Evolutionary conservation across 2,329 filamentous ascomycete species (phyloP).

Genomic region (Cladosporium sp.): DNA sequence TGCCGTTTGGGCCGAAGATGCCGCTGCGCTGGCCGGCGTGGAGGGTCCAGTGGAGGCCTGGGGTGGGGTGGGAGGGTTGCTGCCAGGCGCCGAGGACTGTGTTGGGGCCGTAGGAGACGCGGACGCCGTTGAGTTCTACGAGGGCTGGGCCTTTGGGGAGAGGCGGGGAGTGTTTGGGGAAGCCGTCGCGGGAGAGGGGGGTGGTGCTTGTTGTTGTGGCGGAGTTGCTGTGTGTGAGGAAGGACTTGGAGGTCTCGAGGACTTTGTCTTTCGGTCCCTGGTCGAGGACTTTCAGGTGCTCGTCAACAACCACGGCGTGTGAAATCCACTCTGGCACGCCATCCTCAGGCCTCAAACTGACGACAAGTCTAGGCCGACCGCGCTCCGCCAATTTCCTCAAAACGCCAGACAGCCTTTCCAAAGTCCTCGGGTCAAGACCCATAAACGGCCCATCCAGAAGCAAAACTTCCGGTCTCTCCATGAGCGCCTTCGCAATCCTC

Average conservation of each 20-base stretch:
- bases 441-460: slow-evolving; percentile 93
- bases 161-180: slow-evolving; percentile 20
- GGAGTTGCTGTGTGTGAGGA: background rate
- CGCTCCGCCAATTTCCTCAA: slow-evolving; percentile 63
- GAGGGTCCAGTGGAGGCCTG: slow-evolving; percentile 76
- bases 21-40: slow-evolving; percentile 82
- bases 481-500: slow-evolving; percentile 78
- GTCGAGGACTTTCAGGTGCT: slow-evolving; percentile 59
- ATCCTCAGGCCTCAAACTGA: slow-evolving; percentile 81
- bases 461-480: slow-evolving; percentile 73
- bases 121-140: slow-evolving; percentile 82
- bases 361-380: slow-evolving; percentile 64
- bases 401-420: slow-evolving; percentile 65
- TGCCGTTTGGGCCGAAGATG: slow-evolving; percentile 87
- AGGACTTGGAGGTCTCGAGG: slow-evolving; percentile 30
- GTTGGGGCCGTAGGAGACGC: slow-evolving; percentile 73
- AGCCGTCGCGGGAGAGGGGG: slow-evolving; percentile 27
- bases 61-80: slow-evolving; percentile 46
- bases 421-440: slow-evolving; percentile 84
- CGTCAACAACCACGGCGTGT: slow-evolving; percentile 68
- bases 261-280: slow-evolving; percentile 64
- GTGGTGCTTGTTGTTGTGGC: background rate
- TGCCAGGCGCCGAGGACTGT: slow-evolving; percentile 76
- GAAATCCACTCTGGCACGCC: slow-evolving; percentile 86
- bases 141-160: slow-evolving; percentile 58